A percentile compares a stretch with the other conserved stretches of the same genome.
phyloP scores from a whole-genome alignment of 495 filamentous ascomycete species.

The Aspergillus asperescens region DNA sequence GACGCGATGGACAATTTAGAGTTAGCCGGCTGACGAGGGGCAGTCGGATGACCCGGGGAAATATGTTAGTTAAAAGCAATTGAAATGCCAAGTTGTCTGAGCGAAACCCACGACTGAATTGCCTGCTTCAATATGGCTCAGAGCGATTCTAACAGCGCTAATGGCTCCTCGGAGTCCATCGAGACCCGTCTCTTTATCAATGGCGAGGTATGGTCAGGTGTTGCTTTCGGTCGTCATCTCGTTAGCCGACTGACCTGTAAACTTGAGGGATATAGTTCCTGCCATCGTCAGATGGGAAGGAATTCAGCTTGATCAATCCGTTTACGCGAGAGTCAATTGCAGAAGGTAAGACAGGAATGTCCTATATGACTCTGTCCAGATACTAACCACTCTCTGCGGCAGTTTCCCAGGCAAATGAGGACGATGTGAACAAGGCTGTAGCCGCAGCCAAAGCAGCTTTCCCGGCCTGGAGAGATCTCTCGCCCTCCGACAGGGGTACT shows the following conservation, averaged over 20 bases:
- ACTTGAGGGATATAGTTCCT: slow-evolving; percentile 30
- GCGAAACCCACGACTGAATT: not conserved
- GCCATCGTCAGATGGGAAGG: slow-evolving; percentile 38
- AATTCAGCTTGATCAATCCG: slow-evolving; percentile 43
- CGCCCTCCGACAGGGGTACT: slow-evolving; percentile 35
- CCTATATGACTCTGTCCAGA: not conserved
- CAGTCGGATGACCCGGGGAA: no score
- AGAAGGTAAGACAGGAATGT: slow-evolving; percentile 23
- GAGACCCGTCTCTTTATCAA: slow-evolving; percentile 47
- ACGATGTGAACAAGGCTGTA: slow-evolving; percentile 55
- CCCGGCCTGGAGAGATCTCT: slow-evolving; percentile 49
- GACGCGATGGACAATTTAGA: no score
- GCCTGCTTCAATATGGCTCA: not conserved
- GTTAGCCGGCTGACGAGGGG: no score
- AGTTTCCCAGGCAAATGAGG: slow-evolving; percentile 44
- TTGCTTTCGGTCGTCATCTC: not conserved
- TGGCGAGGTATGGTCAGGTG: slow-evolving; percentile 31
- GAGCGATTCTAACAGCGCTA: not conserved
- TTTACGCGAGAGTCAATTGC: slow-evolving; percentile 40
- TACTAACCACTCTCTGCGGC: not conserved
- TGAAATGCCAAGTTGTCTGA: not conserved
- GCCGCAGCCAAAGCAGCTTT: slow-evolving; percentile 55
- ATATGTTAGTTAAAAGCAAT: no score
- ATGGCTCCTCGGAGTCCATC: slow-evolving; percentile 15
- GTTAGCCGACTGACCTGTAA: not conserved